phyloP scores from a whole-genome alignment of 2,329 filamentous ascomycete genomes.

The Ceratocystis cubensis region DNA sequence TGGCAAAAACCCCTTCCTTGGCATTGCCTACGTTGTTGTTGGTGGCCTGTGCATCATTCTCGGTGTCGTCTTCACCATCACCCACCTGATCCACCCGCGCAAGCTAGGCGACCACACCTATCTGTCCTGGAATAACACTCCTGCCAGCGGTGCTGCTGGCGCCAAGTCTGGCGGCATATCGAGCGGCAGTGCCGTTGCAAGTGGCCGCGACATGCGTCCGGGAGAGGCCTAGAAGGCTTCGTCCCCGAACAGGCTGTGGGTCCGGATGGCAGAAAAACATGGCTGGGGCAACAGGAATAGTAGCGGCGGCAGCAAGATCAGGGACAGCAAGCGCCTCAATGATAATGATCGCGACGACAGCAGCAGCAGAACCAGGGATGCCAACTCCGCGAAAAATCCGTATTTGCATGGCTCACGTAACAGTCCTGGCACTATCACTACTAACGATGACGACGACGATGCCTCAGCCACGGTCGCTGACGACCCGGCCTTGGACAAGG shows the following conservation, averaged over 20 bases:
- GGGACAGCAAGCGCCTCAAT: too few species aligned
- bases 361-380: background rate
- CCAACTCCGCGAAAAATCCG: background rate
- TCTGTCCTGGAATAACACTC: constrained; percentile 75
- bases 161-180: constrained; percentile 22
- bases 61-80: constrained; percentile 75
- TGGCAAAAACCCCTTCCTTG: constrained; percentile 87
- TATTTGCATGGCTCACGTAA: background rate
- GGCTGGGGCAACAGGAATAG: background rate
- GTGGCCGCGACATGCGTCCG: constrained; percentile 44
- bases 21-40: constrained; percentile 90
- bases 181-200: constrained; percentile 33
- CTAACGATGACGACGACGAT: background rate
- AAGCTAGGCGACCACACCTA: constrained; percentile 98
- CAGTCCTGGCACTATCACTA: background rate
- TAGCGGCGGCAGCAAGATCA: background rate
- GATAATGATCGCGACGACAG: too few species aligned
- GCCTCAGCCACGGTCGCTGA: background rate
- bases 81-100: constrained; percentile 82
- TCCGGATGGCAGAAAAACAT: constrained; percentile 21
- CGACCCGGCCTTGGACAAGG: background rate
- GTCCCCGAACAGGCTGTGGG: constrained; percentile 24
- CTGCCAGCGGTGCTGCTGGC: constrained; percentile 33
- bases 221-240: constrained; percentile 31
- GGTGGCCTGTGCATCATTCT: constrained; percentile 86